Evolutionary conservation across 768 basidiomycete genomes (phyloP).

Genomic region (Leccinum olivaceopallidum): DNA sequence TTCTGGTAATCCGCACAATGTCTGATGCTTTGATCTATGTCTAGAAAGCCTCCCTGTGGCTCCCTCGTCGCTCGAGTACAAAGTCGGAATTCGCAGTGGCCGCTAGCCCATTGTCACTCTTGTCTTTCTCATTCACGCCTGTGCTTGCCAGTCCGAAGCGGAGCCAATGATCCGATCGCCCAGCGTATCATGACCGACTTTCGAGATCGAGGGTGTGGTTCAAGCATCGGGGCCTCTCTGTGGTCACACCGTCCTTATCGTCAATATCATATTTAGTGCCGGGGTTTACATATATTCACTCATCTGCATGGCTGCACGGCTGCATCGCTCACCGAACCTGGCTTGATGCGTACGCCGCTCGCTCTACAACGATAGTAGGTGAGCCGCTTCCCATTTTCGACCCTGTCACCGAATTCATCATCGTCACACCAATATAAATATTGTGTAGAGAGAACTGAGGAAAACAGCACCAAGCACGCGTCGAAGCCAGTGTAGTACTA

Average conservation of each 20-base stretch:
- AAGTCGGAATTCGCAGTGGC: not conserved
- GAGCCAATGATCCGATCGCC: not conserved
- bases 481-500: no score
- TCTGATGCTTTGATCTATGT: not conserved
- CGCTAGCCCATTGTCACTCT: not conserved
- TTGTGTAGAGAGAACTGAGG: no score
- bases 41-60: not conserved
- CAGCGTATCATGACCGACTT: not conserved
- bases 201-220: not conserved
- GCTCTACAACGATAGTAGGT: no score
- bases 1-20: not conserved
- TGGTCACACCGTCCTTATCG: no score
- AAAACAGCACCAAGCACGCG: no score
- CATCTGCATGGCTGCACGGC: no score
- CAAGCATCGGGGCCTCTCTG: not conserved
- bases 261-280: no score
- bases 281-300: not conserved
- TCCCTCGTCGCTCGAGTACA: not conserved
- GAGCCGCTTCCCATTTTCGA: no score
- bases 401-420: no score
- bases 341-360: not conserved
- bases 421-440: no score
- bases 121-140: not conserved
- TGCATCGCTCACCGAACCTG: no score
- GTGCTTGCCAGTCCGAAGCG: not conserved